Percentiles rank a stretch among this genome's conserved stretches.
Evolutionary conservation across 345 rosid species (phyloP).

Genomic region (Erysimum cheiranthoides): DNA sequence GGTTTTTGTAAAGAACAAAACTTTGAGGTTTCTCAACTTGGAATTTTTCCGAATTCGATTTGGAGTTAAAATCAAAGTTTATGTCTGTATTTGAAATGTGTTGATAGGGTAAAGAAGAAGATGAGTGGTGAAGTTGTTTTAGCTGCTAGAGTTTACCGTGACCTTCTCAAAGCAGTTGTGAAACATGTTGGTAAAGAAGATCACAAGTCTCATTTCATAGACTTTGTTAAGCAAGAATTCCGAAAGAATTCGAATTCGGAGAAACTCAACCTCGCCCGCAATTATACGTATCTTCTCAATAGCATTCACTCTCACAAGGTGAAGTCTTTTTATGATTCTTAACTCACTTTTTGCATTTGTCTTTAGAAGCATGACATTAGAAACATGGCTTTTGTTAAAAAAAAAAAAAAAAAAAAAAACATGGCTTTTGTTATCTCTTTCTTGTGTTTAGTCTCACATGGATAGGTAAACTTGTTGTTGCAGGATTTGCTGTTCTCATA

Average conservation of each 20-base stretch:
- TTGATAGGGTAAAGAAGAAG: slow-evolving; percentile 32
- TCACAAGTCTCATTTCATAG: slow-evolving; percentile 69
- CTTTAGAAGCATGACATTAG: not conserved
- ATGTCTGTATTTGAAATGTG: not conserved
- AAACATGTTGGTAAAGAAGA: slow-evolving; percentile 83
- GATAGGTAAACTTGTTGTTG: slow-evolving; percentile 36
- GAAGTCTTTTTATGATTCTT: slow-evolving; percentile 6
- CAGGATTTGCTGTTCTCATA: slow-evolving; percentile 87
- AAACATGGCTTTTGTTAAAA: no score
- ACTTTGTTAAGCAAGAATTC: slow-evolving; percentile 62
- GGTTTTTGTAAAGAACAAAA: not conserved
- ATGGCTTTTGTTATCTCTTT: slow-evolving; percentile 1
- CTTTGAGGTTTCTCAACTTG: no score
- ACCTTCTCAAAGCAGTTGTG: slow-evolving; percentile 70
- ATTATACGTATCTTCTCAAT: slow-evolving; percentile 68
- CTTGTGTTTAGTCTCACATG: slow-evolving; percentile 5
- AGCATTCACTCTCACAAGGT: slow-evolving; percentile 92
- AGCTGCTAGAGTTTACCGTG: slow-evolving; percentile 65
- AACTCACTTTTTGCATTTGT: not conserved
- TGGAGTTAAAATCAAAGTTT: not conserved
- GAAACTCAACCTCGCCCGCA: slow-evolving; percentile 68
- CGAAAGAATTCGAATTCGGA: slow-evolving; percentile 54
- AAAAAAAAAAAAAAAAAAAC: no score
- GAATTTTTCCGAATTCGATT: not conserved
- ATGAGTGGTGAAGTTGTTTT: slow-evolving; percentile 57